Base-by-base conservation (phyloP, 1,139 yeast genomes). In the Chernovozyma aurita region DNA sequence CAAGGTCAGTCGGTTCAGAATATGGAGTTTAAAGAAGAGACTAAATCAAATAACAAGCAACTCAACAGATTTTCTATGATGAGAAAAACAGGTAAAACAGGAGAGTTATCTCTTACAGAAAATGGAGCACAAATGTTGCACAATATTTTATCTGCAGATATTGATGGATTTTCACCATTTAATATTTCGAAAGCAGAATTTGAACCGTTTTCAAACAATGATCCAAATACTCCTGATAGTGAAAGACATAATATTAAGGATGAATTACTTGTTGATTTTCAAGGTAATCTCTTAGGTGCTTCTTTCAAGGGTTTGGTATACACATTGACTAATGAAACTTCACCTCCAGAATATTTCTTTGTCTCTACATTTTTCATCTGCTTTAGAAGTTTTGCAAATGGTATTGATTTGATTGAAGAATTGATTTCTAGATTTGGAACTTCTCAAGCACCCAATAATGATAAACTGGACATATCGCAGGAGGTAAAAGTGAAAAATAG, bases 291-390 rank as follows among this genome's bases (percentile, higher is more conserved):
- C 26, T 59, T 84, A 31, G 95, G 95, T 4, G 90, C 90, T 1
- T 81, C 95, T 0, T 77, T 87, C 48, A 78, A 80, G 47, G 90
- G 90, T 0, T 65, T 87, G 39, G 78, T 88, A 3, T 76, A 71
- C 48, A 66, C 85, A 18, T 60, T 87, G 36, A 86, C 95, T 0
- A 82, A 85, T 54, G 95, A 85, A 52, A 59, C 60, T 20, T 68
- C 78, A 3, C 84, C 88, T 3, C 81, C 80, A 4, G 87, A 81
- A 43, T 78, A 79, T 39, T 78, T 81, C 48, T 78, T 84, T 45
- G 71, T 78, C 4, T 77, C 94, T 0, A 78, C 95, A 0, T 87
- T 90, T 54, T 80, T 88, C 61, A 68, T 87, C 37, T 83, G 92
- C 31, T 90, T 85, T 61, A 71, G 94, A 48, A 73, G 79, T 38